Base-by-base conservation (phyloP, 495 filamentous ascomycete species). In the Polyplosphaeria fusca region DNA sequence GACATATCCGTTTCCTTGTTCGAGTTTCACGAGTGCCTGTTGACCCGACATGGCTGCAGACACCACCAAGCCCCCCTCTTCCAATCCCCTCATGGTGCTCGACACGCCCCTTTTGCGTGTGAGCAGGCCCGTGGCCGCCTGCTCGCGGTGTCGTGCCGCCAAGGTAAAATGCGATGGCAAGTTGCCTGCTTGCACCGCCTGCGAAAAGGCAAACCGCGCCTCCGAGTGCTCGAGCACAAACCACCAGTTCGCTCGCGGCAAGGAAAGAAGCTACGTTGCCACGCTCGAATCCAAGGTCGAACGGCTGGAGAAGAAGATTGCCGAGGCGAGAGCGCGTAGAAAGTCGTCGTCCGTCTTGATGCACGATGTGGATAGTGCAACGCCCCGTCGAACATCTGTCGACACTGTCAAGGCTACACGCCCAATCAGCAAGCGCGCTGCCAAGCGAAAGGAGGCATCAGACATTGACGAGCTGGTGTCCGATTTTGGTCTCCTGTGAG, bases 151-250 rank as follows among this genome's bases (percentile, higher is more conserved):
- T 76, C 86, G 92, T 45, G 80, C 83, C 41, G 91, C 91, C 45
- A 97, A 97, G 75, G 88, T 95, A 69, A 95, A 87, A 80, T 97
- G 92, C 60, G 92, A 97, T 74, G 91, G 91, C 47, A 95, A 95
- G 68, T 77, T 97, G 16, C 92, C 92, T 13, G 88, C 90, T 18
- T 97, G 92, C 67, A 90, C 89, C 14, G 90, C 92, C 20, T 96
- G 92, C 64, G 91, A 95, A 68, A 87, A 86, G 67, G 85, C 86
- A 5, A 87, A 88, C 37, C 86, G 86, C 49, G 82, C 84, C 38
- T 80, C 77, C 60, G 87, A 89, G 58, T 97, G 92, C 68, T 92
- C 90, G n/a, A 88, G 88, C 32, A 88, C 91, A 1, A 95, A 88
- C 55, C 92, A 96, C 66, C 88, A 95, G 70, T 95, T 96, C 70